Base-by-base conservation (phyloP, 2,329 filamentous ascomycete species). In the Ceratocystis alfenasii region DNA sequence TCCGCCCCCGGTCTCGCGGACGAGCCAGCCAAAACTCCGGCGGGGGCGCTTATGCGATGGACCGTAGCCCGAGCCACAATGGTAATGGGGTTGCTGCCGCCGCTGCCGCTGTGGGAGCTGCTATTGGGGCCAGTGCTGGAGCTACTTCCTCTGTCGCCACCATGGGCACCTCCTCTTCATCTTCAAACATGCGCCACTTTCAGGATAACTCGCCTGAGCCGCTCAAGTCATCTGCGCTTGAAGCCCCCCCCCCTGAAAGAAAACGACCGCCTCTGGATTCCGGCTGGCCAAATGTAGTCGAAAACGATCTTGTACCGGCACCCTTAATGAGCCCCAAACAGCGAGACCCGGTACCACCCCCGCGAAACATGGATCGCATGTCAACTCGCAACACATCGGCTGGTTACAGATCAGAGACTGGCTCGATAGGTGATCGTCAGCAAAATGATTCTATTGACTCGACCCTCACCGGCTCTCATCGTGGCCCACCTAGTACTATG, bases 181-280 rank as follows among this genome's bases (percentile, higher is more conserved):
- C 55, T 59, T 28, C 15, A 59, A 59, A 59, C 15, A 66, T 57
- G 25, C 65, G 67, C 17, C 44, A 48, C 12, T 68, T 65, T 44
- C 53, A 33, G 2, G 67, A 69, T n/a, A 48, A 66, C 1, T 66
- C 68, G 1, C 45, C 69, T 30, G 69, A 70, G 45, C 70, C 68
- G 5, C 53, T 65, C 7, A 69, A 68, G 48, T 66, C 69, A 22
- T 69, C 68, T 20, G 66, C 68, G 30, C 66, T 69, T 25, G 79
- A 79, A 45, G 75, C 80, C 25, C 78, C 77, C 44, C 79, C 83
- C 1, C 86, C 86, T 0, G 85, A 87, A 70, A 78, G 86, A 68
- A 85, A 81, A 72, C 77, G 86, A 62, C 86, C 86, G 1, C 84
- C 85, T 0, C 87, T 89, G 83, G 82, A 86, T 67, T 80, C 81